Evolutionary conservation across 768 basidiomycete genomes (phyloP), one percentile per base, ranked within the genome.

Genomic region (Crassisporium funariophilum): DNA sequence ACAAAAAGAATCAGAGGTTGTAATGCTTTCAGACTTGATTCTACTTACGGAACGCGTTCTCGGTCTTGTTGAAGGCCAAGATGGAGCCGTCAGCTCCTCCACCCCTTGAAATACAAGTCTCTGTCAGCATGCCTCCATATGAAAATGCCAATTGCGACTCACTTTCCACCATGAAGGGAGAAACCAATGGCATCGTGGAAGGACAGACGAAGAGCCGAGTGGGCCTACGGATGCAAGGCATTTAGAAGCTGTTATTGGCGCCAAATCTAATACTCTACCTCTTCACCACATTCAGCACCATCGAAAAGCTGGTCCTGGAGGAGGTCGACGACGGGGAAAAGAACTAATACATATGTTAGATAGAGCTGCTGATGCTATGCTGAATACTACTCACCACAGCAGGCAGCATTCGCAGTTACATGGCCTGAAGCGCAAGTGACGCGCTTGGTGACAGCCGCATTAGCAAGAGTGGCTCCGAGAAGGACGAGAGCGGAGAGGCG

Each of bases 231-330:
- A n/a, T n/a, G n/a, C 7, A n/a, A 16, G 19, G 5, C 22, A 29
- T 11, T 8, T 16, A 21, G 29, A 9, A 16, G 16, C 19, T 23
- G 41, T 25, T 12, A 24, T n/a, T n/a, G 12, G 24, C 19, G 17
- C 44, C 47, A 8, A 23, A 55, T 46, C n/a, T n/a, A n/a, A 66
- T n/a, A 54, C 62, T 41, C 62, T 6, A 60, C 61, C 27, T 59
- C 55, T 44, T 64, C 63, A 27, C 63, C 60, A 45, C 64, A 66
- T 43, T 61, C 52, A 27, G 55, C 57, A 23, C 44, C 44, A 20
- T 63, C 58, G 53, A 64, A 65, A 22, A 65, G 52, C 36, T 49
- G 59, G 34, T 53, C 37, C 41, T 63, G 62, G 19, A 65, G 41
- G 47, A 61, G 57, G 57, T 61, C 22, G 29, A 47, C 46, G 31